These are phyloP conservation scores for Amoebophrya sp. DNA, from an alignment of 169 alveolate species.

Conservation along the genomic window DNA sequence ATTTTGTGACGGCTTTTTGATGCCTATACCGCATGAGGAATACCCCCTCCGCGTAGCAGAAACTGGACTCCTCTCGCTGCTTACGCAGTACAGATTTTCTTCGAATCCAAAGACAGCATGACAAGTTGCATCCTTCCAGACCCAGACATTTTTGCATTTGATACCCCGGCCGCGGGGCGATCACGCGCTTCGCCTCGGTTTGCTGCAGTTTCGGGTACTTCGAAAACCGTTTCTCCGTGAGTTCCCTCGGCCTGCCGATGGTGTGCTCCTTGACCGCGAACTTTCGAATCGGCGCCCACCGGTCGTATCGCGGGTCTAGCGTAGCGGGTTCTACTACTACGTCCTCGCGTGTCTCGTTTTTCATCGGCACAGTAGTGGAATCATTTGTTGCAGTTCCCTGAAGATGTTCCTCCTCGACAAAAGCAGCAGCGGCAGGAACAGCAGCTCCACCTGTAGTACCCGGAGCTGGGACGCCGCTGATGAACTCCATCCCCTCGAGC, in stretches of 20 bases:
- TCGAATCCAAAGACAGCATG: too few species aligned
- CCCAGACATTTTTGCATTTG: too few species aligned
- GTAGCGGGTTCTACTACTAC: neutral
- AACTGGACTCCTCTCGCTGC: too few species aligned
- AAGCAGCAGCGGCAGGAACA: neutral
- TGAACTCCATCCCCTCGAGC: neutral
- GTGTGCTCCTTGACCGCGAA: constrained; percentile 3
- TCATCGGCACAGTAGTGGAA: too few species aligned
- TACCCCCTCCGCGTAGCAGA: too few species aligned
- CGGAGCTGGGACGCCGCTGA: too few species aligned
- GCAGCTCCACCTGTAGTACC: neutral
- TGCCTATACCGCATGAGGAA: too few species aligned
- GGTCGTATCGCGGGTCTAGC: neutral
- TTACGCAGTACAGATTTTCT: too few species aligned
- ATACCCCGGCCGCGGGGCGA: neutral
- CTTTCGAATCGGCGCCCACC: neutral
- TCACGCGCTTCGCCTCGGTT: neutral
- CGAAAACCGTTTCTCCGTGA: neutral
- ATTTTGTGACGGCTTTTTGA: too few species aligned
- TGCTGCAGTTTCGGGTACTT: neutral
- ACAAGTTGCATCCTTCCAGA: too few species aligned
- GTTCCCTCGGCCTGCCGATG: neutral
- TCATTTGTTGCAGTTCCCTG: too few species aligned
- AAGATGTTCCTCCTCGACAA: neutral
- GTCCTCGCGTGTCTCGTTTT: too few species aligned